Base-by-base conservation (phyloP, 768 basidiomycete genomes). In the Cyathus striatus region DNA sequence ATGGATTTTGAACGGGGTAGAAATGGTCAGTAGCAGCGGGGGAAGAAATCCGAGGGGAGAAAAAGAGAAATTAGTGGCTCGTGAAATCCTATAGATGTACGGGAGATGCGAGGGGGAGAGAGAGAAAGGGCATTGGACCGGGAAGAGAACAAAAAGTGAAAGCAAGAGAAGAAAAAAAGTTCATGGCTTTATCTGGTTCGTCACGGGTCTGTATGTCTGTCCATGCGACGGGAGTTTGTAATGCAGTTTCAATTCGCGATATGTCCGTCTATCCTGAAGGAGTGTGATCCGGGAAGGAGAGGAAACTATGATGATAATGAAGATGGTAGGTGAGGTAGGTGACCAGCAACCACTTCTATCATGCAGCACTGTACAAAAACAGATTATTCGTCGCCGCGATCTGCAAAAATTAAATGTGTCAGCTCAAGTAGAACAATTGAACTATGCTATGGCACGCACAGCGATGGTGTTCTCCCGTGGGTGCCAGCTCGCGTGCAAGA, bases 391-490 rank as follows among this genome's bases (percentile, higher is more conserved):
- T 97, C 33, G 93, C 93, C 40, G 93, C 93, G 60, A 97, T 94
- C 90, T 94, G 52, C 10, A n/a, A n/a, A n/a, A n/a, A n/a, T n/a
- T n/a, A n/a, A n/a, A n/a, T n/a, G n/a, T n/a, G n/a, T n/a, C n/a
- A n/a, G n/a, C n/a, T n/a, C n/a, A n/a, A n/a, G n/a, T n/a, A n/a
- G n/a, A n/a, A n/a, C n/a, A n/a, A n/a, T n/a, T n/a, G n/a, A n/a
- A n/a, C n/a, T n/a, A n/a, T n/a, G n/a, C n/a, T n/a, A 37, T 18
- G 10, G 27, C 5, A 75, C 89, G 58, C 55, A 94, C 92, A 55
- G 94, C 94, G 60, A 99, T 97, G 36, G 95, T 98, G 65, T 94
- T 92, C 74, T 99, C 96, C 61, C 82, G 73, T 37, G 96, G 96
- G 75, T 99, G 96, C 96, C 96, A 99, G 65, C 86, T 89, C 49